Percentiles rank a stretch among this genome's conserved stretches.
Conservation (phyloP, 1,284 basidiomycete species). For the Leccinum pallidistipes region DNA sequence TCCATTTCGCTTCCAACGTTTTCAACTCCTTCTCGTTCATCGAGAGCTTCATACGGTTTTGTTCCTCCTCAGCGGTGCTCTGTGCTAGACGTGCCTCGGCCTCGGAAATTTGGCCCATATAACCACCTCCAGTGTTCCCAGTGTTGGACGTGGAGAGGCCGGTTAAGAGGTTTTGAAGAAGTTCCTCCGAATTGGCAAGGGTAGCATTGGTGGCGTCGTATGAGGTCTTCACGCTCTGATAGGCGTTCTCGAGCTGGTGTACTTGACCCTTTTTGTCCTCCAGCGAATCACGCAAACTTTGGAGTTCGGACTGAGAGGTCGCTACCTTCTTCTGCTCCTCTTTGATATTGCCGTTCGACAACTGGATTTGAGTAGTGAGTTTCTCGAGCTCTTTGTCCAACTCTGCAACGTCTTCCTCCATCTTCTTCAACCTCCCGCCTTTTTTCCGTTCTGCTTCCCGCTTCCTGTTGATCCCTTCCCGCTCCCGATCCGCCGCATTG, state of each 20-base stretch:
- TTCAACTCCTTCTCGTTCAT: slow-evolving; percentile 85
- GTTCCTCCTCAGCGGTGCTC: slow-evolving; percentile 84
- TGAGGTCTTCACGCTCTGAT: slow-evolving; percentile 71
- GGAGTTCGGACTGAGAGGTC: slow-evolving; percentile 55
- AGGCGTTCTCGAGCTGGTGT: slow-evolving; percentile 57
- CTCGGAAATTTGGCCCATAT: slow-evolving; percentile 95
- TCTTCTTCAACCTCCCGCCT: slow-evolving; percentile 73
- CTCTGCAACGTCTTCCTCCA: slow-evolving; percentile 76
- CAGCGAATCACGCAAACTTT: slow-evolving; percentile 59
- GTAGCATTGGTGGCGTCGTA: slow-evolving; percentile 66
- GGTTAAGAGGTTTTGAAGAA: slow-evolving; percentile 94
- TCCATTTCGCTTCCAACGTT: slow-evolving; percentile 77
- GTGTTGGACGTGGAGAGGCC: slow-evolving; percentile 78
- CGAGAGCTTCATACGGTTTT: slow-evolving; percentile 75
- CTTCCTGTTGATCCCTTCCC: slow-evolving; percentile 63
- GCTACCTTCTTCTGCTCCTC: slow-evolving; percentile 77
- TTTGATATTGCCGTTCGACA: slow-evolving; percentile 74
- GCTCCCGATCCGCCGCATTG: slow-evolving; percentile 51
- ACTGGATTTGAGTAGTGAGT: slow-evolving; percentile 83
- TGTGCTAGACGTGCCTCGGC: slow-evolving; percentile 78
- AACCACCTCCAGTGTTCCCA: slow-evolving; percentile 74
- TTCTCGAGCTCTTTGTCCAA: slow-evolving; percentile 88
- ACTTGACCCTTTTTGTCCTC: slow-evolving; percentile 61
- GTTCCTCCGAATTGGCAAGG: slow-evolving; percentile 81
- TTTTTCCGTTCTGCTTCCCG: slow-evolving; percentile 68